These are phyloP conservation scores for Diaporthe sp. DNA, from an alignment of 2,329 filamentous ascomycete genomes.

Conservation along the genomic window DNA sequence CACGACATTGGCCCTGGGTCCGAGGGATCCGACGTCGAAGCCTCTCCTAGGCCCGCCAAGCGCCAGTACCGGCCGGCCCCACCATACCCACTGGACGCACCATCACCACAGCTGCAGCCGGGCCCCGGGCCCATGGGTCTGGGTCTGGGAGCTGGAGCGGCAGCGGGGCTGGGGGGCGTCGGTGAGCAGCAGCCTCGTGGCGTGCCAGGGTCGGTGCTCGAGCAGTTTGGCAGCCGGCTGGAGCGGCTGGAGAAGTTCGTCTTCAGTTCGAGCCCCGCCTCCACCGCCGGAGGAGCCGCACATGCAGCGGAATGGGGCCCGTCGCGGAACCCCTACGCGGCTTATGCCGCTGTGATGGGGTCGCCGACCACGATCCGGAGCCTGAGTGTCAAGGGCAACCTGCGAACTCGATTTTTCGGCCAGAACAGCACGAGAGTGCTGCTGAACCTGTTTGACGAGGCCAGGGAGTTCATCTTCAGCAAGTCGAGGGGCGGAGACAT, in stretches of 20 bases:
- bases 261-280: constrained; percentile 43
- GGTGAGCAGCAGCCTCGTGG: constrained; percentile 45
- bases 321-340: constrained; percentile 34
- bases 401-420: constrained; percentile 66
- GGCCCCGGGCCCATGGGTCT: constrained; percentile 16
- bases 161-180: not conserved
- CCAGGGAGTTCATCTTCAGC: constrained; percentile 64
- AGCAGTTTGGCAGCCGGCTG: constrained; percentile 65
- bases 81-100: constrained; percentile 34
- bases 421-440: constrained; percentile 67
- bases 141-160: not conserved
- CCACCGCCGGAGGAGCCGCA: constrained; percentile 37
- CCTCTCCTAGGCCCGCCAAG: constrained; percentile 49
- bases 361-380: constrained; percentile 62
- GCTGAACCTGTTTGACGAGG: constrained; percentile 69
- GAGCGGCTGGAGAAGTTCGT: constrained; percentile 68
- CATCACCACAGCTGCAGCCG: constrained; percentile 27
- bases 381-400: constrained; percentile 63
- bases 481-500: constrained; percentile 57
- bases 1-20: constrained; percentile 61
- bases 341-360: constrained; percentile 46
- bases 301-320: constrained; percentile 36
- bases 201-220: constrained; percentile 49
- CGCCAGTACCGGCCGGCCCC: constrained; percentile 47
- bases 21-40: constrained; percentile 56